A percentile compares a stretch with the other conserved stretches of the same genome.
phyloP scores from a whole-genome alignment of 768 basidiomycete genomes.

The Tulasnella calospora region DNA sequence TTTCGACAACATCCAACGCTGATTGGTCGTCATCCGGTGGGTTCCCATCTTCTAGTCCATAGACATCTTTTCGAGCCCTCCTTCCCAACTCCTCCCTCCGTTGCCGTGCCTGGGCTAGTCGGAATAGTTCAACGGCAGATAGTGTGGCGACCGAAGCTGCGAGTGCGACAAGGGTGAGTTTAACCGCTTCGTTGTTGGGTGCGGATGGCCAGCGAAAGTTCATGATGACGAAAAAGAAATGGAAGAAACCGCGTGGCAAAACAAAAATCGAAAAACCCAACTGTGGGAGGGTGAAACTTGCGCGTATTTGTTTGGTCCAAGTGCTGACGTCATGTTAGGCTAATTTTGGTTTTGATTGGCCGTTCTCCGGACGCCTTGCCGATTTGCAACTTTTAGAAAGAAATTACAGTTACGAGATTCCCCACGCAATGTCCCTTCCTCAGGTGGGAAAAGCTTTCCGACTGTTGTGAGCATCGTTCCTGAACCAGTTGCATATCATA shows the following conservation, averaged over 20 bases:
- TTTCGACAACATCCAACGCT: background rate
- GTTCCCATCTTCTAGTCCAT: background rate
- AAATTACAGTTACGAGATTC: background rate
- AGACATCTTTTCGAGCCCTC: constrained; percentile 8
- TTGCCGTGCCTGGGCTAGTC: background rate
- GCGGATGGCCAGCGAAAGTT: background rate
- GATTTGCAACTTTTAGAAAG: background rate
- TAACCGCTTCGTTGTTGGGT: background rate
- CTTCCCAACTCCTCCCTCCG: constrained; percentile 7
- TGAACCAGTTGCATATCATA: background rate
- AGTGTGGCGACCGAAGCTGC: constrained; percentile 16
- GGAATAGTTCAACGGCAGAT: constrained; percentile 18
- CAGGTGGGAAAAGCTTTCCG: background rate
- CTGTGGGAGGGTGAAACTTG: background rate
- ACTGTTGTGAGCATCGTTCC: background rate
- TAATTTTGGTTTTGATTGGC: background rate
- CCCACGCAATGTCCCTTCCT: background rate
- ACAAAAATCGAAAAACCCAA: background rate
- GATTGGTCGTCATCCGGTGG: background rate
- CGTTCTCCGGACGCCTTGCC: background rate
- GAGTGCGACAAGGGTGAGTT: constrained; percentile 12
- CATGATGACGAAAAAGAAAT: background rate
- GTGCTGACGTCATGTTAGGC: background rate
- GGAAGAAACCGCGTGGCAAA: background rate
- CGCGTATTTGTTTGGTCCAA: background rate